A percentile compares a stretch with the other conserved stretches of the same genome.
These are phyloP conservation scores for Penicillium sp. DNA, from an alignment of 2,329 filamentous ascomycete genomes.

Conservation along the genomic window DNA sequence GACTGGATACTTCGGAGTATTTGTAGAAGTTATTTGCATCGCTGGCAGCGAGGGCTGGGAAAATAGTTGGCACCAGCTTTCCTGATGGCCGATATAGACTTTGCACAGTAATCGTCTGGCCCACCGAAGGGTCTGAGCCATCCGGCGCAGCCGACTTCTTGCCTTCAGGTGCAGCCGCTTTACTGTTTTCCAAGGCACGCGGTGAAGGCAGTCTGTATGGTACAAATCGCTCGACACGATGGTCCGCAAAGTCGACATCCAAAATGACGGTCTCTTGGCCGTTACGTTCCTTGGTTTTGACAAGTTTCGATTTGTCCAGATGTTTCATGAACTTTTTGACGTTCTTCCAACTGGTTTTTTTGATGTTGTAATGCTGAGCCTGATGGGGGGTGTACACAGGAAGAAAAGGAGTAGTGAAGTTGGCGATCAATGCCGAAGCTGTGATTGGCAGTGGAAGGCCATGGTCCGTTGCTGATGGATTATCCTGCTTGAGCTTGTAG, in stretches of 20 bases:
- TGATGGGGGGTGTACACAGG: constrained; percentile 58
- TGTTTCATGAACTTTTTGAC: constrained; percentile 69
- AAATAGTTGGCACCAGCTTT: constrained; percentile 58
- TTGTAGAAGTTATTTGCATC: constrained; percentile 59
- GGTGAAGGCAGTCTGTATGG: constrained; percentile 64
- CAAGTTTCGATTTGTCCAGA: constrained; percentile 62
- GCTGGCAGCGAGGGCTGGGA: constrained; percentile 47
- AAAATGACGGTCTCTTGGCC: constrained; percentile 64
- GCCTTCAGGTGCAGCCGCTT: constrained; percentile 28
- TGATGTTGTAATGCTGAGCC: constrained; percentile 62
- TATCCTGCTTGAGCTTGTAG: constrained; percentile 58
- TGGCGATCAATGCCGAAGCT: constrained; percentile 63
- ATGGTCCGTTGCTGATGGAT: constrained; percentile 52
- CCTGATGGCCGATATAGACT: constrained; percentile 58
- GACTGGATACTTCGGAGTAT: constrained; percentile 57
- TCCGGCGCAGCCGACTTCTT: constrained; percentile 30
- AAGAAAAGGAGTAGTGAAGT: constrained; percentile 65
- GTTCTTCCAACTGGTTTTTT: constrained; percentile 70
- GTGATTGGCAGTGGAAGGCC: constrained; percentile 63
- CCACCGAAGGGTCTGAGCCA: constrained; percentile 43
- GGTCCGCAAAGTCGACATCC: constrained; percentile 64
- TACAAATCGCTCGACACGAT: constrained; percentile 55
- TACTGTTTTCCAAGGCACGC: constrained; percentile 47
- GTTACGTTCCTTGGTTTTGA: constrained; percentile 65
- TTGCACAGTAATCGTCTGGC: constrained; percentile 49